Base-by-base conservation (phyloP, 2,329 filamentous ascomycete genomes). In the Beauveria scarabaeidicola region DNA sequence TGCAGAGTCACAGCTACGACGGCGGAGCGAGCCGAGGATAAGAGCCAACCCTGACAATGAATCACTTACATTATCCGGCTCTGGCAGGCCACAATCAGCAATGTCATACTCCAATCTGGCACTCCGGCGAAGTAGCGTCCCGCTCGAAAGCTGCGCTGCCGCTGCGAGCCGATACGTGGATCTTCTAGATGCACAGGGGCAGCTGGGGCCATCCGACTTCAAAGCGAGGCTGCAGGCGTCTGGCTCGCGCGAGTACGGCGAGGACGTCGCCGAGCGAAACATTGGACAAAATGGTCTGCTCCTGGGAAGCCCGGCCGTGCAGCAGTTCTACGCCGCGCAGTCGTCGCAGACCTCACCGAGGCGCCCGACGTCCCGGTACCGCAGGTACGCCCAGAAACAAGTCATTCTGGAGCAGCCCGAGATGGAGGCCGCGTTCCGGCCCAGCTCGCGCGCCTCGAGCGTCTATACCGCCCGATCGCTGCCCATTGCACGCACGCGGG, bases 211-310 rank as follows among this genome's bases (percentile, higher is more conserved):
- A 0, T 70, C 74, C 2, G 75, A 81, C 61, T 83, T 84, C 63
- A 71, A 72, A 52, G 72, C 73, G 10, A 74, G 81, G 17, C 65
- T 84, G 3, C 69, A 76, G 58, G 81, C 82, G 1, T 67, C 79
- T 0, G 82, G 82, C 1, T 72, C 74, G 0, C 75, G 77, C 47
- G 78, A 81, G 53, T 86, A 83, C 64, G 84, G 80, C n/a, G 85
- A 88, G 67, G 84, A 86, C 66, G 82, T 87, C 1, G 84, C 83
- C 1, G 82, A 86, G 63, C 76, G 85, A 38, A 87, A 87, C 62
- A 73, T 83, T 50, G 70, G 68, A 4, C 67, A 73, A 25, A 78
- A 74, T 23, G 65, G 66, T 2, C 38, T 69, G 40, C 64, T 74
- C 55, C 62, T 75, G 6, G 64, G 69, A 8, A 74, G 72, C 2